Base-by-base conservation (phyloP, 2,329 filamentous ascomycete species). In the Dothideomycetes sp. region DNA sequence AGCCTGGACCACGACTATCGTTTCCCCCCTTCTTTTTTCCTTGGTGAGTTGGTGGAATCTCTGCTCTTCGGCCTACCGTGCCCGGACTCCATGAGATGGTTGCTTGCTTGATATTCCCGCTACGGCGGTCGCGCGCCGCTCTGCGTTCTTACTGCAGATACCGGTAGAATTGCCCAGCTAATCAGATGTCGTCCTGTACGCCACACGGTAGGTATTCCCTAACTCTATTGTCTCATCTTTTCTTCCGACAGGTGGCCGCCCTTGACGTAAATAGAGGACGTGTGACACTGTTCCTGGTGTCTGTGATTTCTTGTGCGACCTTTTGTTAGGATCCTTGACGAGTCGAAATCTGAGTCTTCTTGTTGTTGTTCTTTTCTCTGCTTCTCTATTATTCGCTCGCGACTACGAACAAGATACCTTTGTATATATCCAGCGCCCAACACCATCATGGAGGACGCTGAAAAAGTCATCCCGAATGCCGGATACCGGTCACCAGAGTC, bases 391-490 rank as follows among this genome's bases (percentile, higher is more conserved):
- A n/a, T n/a, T n/a, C n/a, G n/a, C n/a, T n/a, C n/a, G n/a, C n/a
- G n/a, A n/a, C n/a, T n/a, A n/a, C n/a, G n/a, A n/a, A n/a, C n/a
- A n/a, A n/a, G n/a, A n/a, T n/a, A n/a, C n/a, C n/a, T n/a, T n/a
- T n/a, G n/a, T n/a, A n/a, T n/a, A n/a, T n/a, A n/a, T n/a, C n/a
- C 20, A 19, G 18, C 13, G 18, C 12, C 25, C 20, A 9, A 15
- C 15, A 37, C 31, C 33, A 43, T n/a, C 15, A 52, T 52, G 51
- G 49, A 51, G 24, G 45, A 48, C 40, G 23, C 42, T 9, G 48
- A 52, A 33, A 51, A 47, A 25, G 30, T 31, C 23, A 37, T 45
- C 4, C 37, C 32, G 8, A 40, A 40, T 33, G 24, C 35, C 19
- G 43, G 46, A 11, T 51, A 50, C 41, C 47, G 49, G 19, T 48